phyloP scores from a whole-genome alignment of 2,329 filamentous ascomycete genomes.

The Aspergillus persii region DNA sequence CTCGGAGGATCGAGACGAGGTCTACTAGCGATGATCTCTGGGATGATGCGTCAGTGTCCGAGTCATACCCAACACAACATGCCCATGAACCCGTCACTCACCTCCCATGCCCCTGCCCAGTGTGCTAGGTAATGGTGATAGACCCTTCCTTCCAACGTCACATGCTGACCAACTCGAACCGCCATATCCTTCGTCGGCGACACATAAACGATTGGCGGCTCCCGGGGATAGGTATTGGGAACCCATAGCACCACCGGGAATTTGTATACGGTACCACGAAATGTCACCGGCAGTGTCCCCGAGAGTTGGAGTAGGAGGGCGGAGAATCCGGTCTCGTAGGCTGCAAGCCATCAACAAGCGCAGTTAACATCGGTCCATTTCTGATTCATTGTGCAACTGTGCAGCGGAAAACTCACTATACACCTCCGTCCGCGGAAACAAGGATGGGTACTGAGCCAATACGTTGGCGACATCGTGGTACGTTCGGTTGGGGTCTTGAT shows the following conservation, averaged over 20 bases:
- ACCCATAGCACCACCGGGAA: slow-evolving; percentile 94
- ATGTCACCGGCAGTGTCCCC: slow-evolving; percentile 86
- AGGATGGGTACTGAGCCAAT: slow-evolving; percentile 73
- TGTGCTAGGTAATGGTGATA: slow-evolving; percentile 94
- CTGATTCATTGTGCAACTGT: not conserved
- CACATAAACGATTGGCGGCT: slow-evolving; percentile 84
- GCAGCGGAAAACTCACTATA: slow-evolving; percentile 69
- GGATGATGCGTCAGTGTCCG: slow-evolving; percentile 1
- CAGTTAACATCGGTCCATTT: not conserved
- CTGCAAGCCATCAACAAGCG: slow-evolving; percentile 45
- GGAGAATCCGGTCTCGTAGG: slow-evolving; percentile 83
- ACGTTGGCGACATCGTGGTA: slow-evolving; percentile 88
- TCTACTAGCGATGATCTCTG: slow-evolving; percentile 81
- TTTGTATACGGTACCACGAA: slow-evolving; percentile 83
- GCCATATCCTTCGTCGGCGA: slow-evolving; percentile 85
- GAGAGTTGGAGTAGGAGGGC: slow-evolving; percentile 81
- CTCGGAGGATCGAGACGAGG: slow-evolving; percentile 76
- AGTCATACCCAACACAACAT: not conserved
- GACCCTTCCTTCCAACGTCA: slow-evolving; percentile 86
- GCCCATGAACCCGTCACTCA: slow-evolving; percentile 48
- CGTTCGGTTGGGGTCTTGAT: slow-evolving; percentile 85
- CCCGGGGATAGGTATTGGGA: slow-evolving; percentile 82
- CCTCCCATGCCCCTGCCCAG: slow-evolving; percentile 88
- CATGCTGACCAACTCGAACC: slow-evolving; percentile 88
- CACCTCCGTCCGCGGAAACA: slow-evolving; percentile 86